phyloP scores from a whole-genome alignment of 164 flowering plant species.

The Paratinospora sagittata region DNA sequence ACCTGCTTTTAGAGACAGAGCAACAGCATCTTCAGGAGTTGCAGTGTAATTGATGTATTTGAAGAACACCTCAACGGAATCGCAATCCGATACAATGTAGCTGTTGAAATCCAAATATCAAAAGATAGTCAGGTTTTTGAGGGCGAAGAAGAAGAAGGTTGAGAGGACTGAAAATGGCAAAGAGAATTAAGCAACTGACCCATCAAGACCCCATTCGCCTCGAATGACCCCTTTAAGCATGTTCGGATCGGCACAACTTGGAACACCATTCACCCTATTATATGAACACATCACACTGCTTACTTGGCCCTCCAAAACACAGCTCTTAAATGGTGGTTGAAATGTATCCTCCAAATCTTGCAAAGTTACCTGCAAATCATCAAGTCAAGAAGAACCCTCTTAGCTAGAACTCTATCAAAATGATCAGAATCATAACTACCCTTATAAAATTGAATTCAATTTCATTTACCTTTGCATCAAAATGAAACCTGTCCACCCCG shows the following conservation, averaged over 20 bases:
- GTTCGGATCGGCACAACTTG: constrained; percentile 59
- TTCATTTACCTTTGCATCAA: constrained; percentile 47
- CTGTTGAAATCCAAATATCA: constrained; percentile 24
- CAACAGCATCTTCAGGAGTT: constrained; percentile 67
- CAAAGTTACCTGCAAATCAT: constrained; percentile 41
- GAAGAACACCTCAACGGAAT: constrained; percentile 39
- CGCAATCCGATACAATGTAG: constrained; percentile 73
- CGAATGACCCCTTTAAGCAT: constrained; percentile 40
- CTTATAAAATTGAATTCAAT: no score
- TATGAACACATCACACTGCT: constrained; percentile 80
- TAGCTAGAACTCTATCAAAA: not conserved
- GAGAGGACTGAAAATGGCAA: no score
- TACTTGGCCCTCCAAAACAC: constrained; percentile 55
- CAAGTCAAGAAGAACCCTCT: not conserved
- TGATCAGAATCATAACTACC: no score
- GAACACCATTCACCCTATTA: constrained; percentile 59
- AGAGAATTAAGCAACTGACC: constrained; percentile 28
- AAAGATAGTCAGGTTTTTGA: not conserved
- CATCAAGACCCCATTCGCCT: constrained; percentile 63
- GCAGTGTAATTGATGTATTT: constrained; percentile 33
- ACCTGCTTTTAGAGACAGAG: constrained; percentile 62
- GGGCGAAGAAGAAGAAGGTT: no score
- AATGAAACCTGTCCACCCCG: constrained; percentile 50
- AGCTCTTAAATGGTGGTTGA: constrained; percentile 56
- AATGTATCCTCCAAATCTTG: constrained; percentile 69